Evolutionary conservation across 441 rosid genomes (phyloP), one percentile per base, ranked within the genome.

Genomic region (Isatis lusitanica): DNA sequence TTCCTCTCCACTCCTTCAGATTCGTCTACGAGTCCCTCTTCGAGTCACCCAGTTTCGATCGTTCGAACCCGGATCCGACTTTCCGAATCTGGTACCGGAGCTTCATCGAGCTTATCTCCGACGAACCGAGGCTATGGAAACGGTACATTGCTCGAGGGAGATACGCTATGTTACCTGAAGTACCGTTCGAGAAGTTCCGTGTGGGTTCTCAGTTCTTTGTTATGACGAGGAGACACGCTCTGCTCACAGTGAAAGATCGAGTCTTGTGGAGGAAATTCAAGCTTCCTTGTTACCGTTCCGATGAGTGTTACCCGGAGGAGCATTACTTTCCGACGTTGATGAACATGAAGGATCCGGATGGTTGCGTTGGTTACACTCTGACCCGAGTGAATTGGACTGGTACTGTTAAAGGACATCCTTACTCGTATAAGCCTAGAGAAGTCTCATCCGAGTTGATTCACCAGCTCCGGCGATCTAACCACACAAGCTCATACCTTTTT

Each of bases 1-100:
- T 92, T 71, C 97, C 98, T 26, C 90, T 92, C 28, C 97, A 88
- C 73, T 86, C 96, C 7, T 90, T 94, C 70, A 74, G 60, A 8
- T 90, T 82, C 80, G 84, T 88, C 15, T 90, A 94, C 78, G 36
- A 61, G 26, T 85, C 94, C 21, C 86, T 87, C 50, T 73, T 85
- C 57, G 36, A 74, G 5, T 69, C 79, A 1, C 61, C 75, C 4
- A 68, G 81, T 6, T 91, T 86, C 57, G 96, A 91, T 70, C 58
- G 64, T 13, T 79, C 89, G 0, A 78, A 77, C 4, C 79, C 86
- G 4, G 85, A 77, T 56, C 74, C 84, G 5, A 78, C 66, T 31
- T 61, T 83, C 15, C 77, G 84, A 18, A 58, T 82, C 63, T 58
- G 64, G 56, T 79, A 81, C 78, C 77, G 80, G 71, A 85, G 89